A percentile compares a stretch with the other conserved stretches of the same genome.
phyloP scores from a whole-genome alignment of 139 green algal species.

The Volvox africanus region DNA sequence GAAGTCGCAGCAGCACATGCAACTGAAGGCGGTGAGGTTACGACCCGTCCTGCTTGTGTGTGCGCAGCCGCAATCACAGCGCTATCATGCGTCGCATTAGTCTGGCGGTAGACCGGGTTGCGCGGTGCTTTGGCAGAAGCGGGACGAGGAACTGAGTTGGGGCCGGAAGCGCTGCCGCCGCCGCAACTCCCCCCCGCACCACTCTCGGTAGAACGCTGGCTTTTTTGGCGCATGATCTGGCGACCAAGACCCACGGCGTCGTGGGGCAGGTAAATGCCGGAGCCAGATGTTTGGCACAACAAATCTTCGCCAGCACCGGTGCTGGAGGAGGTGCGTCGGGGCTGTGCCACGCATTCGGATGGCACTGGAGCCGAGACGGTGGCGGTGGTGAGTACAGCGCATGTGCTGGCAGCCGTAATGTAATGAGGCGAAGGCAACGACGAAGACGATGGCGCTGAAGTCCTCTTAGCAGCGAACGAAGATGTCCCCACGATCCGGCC shows the following conservation, averaged over 20 bases:
- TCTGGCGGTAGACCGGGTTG: not conserved
- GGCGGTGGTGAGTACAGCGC: not conserved
- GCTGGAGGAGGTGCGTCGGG: not conserved
- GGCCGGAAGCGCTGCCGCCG: not conserved
- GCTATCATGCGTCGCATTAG: not conserved
- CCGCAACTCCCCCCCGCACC: not conserved
- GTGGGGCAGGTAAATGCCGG: not conserved
- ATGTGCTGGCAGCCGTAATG: no score
- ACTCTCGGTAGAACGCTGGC: not conserved
- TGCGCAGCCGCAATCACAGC: no score
- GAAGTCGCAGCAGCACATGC: not conserved
- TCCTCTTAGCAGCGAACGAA: not conserved
- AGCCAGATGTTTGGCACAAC: not conserved
- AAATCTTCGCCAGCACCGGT: not conserved
- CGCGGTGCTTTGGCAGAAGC: not conserved
- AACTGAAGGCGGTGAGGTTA: no score
- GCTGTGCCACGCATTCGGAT: not conserved
- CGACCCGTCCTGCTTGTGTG: no score
- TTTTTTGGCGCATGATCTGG: not conserved
- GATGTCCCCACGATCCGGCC: not conserved
- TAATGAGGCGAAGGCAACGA: no score
- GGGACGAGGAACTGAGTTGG: not conserved
- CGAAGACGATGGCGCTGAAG: no score
- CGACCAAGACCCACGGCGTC: constrained; percentile 4
- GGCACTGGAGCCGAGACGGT: not conserved